Evolutionary conservation across 2,329 filamentous ascomycete species (phyloP).

Genomic region (Fusarium globosum): DNA sequence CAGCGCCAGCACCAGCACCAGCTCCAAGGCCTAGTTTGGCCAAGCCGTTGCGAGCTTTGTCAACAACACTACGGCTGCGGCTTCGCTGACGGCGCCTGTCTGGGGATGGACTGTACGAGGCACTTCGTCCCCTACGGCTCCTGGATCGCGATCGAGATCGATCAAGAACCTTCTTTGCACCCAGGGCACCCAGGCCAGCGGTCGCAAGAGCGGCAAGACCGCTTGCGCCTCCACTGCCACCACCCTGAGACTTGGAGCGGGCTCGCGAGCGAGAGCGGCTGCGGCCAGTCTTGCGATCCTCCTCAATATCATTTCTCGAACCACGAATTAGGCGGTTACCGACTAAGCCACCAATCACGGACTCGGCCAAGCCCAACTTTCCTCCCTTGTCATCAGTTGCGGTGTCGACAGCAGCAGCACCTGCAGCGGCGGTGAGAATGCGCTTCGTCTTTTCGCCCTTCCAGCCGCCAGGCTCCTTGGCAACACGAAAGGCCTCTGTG

Average conservation of each 20-base stretch:
- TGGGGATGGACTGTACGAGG: constrained; percentile 57
- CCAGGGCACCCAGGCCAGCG: constrained; percentile 69
- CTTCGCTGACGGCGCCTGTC: constrained; percentile 59
- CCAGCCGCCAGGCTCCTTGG: constrained; percentile 91
- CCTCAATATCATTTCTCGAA: constrained; percentile 73
- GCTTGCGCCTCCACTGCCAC: constrained; percentile 53
- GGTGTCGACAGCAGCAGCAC: constrained; percentile 87
- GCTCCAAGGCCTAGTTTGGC: constrained; percentile 71
- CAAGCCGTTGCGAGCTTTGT: constrained; percentile 69
- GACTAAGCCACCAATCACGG: constrained; percentile 87
- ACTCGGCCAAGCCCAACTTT: constrained; percentile 86
- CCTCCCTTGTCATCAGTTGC: constrained; percentile 79
- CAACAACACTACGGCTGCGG: constrained; percentile 74
- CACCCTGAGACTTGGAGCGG: constrained; percentile 63
- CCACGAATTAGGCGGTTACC: constrained; percentile 89
- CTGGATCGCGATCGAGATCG: constrained; percentile 66
- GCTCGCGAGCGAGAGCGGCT: constrained; percentile 77
- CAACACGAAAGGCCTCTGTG: constrained; percentile 89
- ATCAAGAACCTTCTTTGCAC: constrained; percentile 69
- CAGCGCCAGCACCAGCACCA: constrained; percentile 50
- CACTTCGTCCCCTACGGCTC: constrained; percentile 64
- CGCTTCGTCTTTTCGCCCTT: constrained; percentile 92
- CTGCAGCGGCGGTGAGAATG: constrained; percentile 85
- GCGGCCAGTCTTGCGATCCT: constrained; percentile 67
- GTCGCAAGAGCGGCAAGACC: constrained; percentile 73